Evolutionary conservation across 805 yeast species (phyloP).

Genomic region (Saccharomycopsis selenospora): DNA sequence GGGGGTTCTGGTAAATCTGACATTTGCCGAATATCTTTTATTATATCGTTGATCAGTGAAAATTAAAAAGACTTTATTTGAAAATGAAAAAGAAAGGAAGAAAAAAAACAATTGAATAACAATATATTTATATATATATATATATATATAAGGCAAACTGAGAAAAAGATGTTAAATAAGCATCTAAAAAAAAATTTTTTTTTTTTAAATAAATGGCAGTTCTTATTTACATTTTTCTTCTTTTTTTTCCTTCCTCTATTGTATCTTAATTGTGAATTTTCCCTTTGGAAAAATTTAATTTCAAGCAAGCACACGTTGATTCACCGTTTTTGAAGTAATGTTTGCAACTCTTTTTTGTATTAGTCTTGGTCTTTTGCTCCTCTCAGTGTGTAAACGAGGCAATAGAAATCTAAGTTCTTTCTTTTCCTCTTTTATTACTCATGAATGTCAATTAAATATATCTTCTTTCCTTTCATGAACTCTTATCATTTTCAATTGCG

Average conservation of each 20-base stretch:
- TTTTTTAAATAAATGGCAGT: neutral
- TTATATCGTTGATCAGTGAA: neutral
- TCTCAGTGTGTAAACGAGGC: too few species aligned
- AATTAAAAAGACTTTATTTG: neutral
- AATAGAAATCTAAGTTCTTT: too few species aligned
- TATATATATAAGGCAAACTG: neutral
- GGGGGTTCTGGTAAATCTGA: conserved; percentile 39
- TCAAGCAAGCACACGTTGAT: conserved; percentile 2
- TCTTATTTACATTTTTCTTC: too few species aligned
- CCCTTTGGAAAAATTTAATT: neutral
- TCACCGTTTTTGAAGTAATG: neutral
- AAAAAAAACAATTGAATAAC: too few species aligned
- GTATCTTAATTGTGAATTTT: neutral
- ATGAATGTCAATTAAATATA: too few species aligned
- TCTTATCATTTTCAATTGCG: too few species aligned
- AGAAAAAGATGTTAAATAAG: neutral
- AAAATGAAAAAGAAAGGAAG: neutral
- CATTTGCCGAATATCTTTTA: conserved; percentile 12
- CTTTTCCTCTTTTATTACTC: too few species aligned
- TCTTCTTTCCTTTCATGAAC: too few species aligned
- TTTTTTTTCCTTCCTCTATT: neutral
- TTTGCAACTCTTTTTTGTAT: too few species aligned
- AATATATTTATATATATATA: too few species aligned
- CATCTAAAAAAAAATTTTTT: neutral
- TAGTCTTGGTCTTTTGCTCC: too few species aligned